phyloP scores from a whole-genome alignment of 2,329 filamentous ascomycete species.

The Penicillium sp. region DNA sequence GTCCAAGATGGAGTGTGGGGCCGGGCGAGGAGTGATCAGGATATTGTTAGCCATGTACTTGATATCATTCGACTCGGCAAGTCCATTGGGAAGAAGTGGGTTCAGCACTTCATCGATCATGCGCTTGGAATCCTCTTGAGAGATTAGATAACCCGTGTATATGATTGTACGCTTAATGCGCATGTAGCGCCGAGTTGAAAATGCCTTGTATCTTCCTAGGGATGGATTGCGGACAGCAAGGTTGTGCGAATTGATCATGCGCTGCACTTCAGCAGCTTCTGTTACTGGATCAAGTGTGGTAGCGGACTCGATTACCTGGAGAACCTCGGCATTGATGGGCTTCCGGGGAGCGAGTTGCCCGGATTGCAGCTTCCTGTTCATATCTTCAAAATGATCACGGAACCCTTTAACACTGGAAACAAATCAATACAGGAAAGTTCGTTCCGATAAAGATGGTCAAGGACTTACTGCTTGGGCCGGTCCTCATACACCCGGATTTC shows the following conservation, averaged over 20 bases:
- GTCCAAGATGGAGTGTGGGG: constrained; percentile 69
- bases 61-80: constrained; percentile 66
- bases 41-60: constrained; percentile 87
- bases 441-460: background rate
- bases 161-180: constrained; percentile 84
- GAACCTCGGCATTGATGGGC: constrained; percentile 73
- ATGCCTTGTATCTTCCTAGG: constrained; percentile 41
- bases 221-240: constrained; percentile 30
- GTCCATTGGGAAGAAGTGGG: constrained; percentile 62
- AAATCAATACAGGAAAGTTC: background rate
- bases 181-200: constrained; percentile 35
- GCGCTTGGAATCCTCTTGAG: constrained; percentile 67
- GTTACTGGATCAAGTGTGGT: constrained; percentile 73
- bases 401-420: constrained; percentile 69
- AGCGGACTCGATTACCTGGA: constrained; percentile 78
- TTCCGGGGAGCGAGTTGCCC: constrained; percentile 52
- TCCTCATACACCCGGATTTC: constrained; percentile 74
- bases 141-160: constrained; percentile 89
- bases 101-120: constrained; percentile 62
- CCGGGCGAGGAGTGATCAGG: constrained; percentile 79
- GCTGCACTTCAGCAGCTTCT: constrained; percentile 82
- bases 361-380: constrained; percentile 64
- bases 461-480: constrained; percentile 56
- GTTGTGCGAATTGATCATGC: constrained; percentile 88
- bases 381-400: constrained; percentile 75